Base-by-base conservation (phyloP, 331 rosid species). In the Quercus lobata region DNA sequence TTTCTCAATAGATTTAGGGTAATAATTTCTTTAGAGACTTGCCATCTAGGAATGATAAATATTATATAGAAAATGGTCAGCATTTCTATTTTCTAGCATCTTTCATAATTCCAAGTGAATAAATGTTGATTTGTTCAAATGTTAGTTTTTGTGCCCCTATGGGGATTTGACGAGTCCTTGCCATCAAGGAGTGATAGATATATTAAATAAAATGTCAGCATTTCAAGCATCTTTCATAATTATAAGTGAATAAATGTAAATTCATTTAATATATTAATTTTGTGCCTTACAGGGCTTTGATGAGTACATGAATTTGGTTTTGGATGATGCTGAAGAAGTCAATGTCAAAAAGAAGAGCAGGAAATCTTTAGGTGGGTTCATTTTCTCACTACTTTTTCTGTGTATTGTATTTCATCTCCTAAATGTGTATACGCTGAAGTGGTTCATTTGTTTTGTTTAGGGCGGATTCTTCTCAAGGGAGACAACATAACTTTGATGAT, bases 401-500 rank as follows among this genome's bases (percentile, higher is more conserved):
- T 41, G 46, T 41, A 41, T 37, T 30, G 15, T 4, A 10, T 25
- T 62, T 52, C 15, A 34, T 32, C 49, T 30, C 56, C 34, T 24
- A n/a, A 32, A 61, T 75, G 4, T 29, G 81, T 78, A 55, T 58
- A 19, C 9, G 69, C 34, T 77, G 44, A 82, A 56, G 72, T 65
- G 62, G 77, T 41, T 66, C 3, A 12, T 63, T 16, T 27, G 11
- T 49, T 68, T 54, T 49, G 21, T 76, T 68, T 85, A 89, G 87
- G 90, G 82, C 79, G 92, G 86, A 87, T 89, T 44, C 89, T 89
- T 32, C 90, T 86, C 0, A 86, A 89, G 72, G 92, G 92, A 61
- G 92, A 86, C 81, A 86, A 84, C 82, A 86, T 89, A 49, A 86
- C 92, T 76, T 77, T 89, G 78, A 88, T 88, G 92, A 86, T 86